Evolutionary conservation across 106 monocot genomes (phyloP), one percentile per base, ranked within the genome.

Genomic region (Allium cepa): DNA sequence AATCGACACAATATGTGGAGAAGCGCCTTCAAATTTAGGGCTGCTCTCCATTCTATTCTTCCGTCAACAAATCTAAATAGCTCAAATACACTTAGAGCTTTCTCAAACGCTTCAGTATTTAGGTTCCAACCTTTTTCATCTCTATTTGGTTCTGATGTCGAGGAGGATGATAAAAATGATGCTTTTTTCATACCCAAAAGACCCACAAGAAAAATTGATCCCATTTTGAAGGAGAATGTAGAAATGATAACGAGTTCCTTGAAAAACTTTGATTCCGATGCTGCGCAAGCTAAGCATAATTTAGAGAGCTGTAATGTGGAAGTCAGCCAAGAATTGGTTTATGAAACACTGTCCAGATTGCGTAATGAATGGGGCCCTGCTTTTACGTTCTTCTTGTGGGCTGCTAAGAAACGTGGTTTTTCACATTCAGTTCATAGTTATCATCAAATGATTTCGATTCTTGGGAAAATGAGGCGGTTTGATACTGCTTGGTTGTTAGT

Each of bases 321-420:
- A 7, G 48, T 77, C 56, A 79, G 82, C 2, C 77, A 76, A n/a
- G 87, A 80, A 62, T 70, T 99, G 28, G 92, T 85, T 5, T 63
- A 45, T 14, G 83, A 73, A 49, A 82, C 72, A n/a, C 87, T 99
- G 28, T 78, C 89, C 8, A 69, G 92, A 11, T 79, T 92, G 64
- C 92, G 97, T 53, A 78, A 99, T 71, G 87, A 87, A 69, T 93
- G 90, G 90, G 71, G 66, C 8, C 72, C 92, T 15, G 88, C 92
- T 57, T 85, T 77, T 77, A 90, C 97, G 55, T 84, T 92, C 82
- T 96, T 91, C 82, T 79, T 87, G 45, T 99, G 97, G 97, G 86
- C 99, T 5, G 78, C 67, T 15, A 66, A 58, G 70, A 76, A 79
- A 46, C 80, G 75, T 7, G 81, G 78, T 17, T 87, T 79, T 57